A percentile compares a stretch with the other conserved stretches of the same genome.
phyloP scores from a whole-genome alignment of 768 basidiomycete genomes.

The Termitomyces sp. region DNA sequence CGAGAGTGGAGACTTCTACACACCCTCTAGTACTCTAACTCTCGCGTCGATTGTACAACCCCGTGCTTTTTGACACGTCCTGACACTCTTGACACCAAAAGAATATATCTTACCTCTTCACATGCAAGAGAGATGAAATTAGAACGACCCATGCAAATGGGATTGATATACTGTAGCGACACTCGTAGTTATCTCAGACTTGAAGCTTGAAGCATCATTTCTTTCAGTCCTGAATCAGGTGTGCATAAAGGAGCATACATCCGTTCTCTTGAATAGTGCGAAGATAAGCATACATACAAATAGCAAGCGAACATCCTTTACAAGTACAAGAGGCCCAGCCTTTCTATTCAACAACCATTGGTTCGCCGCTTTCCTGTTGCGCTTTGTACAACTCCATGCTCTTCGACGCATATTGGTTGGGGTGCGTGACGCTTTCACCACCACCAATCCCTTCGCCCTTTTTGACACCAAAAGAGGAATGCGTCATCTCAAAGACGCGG shows the following conservation, averaged over 20 bases:
- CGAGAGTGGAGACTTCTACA: too few relatives aligned
- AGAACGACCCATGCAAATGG: not conserved
- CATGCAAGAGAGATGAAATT: not conserved
- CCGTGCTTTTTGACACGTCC: too few relatives aligned
- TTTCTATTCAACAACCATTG: slow-evolving; percentile 34
- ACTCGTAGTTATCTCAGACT: not conserved
- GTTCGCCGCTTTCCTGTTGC: slow-evolving; percentile 30
- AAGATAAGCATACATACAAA: not conserved
- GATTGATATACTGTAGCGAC: not conserved
- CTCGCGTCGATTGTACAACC: too few relatives aligned
- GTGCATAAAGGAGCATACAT: too few relatives aligned
- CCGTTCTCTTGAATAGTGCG: too few relatives aligned
- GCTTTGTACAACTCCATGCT: slow-evolving; percentile 62
- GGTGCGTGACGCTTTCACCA: slow-evolving; percentile 89
- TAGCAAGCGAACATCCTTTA: not conserved
- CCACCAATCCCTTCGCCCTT: slow-evolving; percentile 86
- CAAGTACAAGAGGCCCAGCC: not conserved
- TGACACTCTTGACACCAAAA: too few relatives aligned
- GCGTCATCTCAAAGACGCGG: slow-evolving; percentile 93
- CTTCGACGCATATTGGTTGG: slow-evolving; percentile 81
- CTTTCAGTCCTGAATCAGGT: not conserved
- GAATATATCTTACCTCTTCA: not conserved
- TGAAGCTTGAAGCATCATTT: not conserved
- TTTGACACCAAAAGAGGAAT: slow-evolving; percentile 60
- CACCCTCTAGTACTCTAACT: too few relatives aligned